These are phyloP conservation scores for Boletus eberwhitei DNA, from an alignment of 768 basidiomycete genomes.

Conservation along the genomic window DNA sequence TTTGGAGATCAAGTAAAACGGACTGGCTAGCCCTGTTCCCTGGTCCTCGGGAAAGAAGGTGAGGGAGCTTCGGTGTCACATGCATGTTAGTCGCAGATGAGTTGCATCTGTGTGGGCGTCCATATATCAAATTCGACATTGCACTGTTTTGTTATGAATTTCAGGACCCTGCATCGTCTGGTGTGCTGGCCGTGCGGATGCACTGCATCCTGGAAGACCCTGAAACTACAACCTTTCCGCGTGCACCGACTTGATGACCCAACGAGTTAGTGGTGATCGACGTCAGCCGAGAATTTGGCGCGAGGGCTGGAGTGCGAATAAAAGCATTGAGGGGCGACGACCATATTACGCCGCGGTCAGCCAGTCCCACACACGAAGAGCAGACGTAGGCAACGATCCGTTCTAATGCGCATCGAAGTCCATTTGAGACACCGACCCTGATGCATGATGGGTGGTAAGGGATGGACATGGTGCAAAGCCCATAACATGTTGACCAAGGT, in stretches of 20 bases:
- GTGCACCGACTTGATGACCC: constrained; percentile 7
- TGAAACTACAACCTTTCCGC: constrained; percentile 15
- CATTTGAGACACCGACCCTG: constrained; percentile 3
- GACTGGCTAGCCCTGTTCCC: constrained; percentile 8
- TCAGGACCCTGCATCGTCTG: constrained; percentile 20
- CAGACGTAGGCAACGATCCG: neutral
- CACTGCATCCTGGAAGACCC: constrained; percentile 21
- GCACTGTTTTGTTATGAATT: constrained; percentile 14
- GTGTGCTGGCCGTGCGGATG: constrained; percentile 25
- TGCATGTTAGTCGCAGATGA: constrained; percentile 15
- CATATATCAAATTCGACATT: constrained; percentile 30
- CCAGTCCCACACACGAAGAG: neutral
- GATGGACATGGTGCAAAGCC: constrained; percentile 4
- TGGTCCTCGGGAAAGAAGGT: constrained; percentile 8
- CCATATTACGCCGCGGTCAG: neutral
- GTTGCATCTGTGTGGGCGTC: constrained; percentile 12
- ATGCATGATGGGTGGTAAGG: constrained; percentile 1
- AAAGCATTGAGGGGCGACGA: constrained; percentile 4
- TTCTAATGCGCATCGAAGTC: neutral
- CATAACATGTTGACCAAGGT: constrained; percentile 11
- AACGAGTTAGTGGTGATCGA: neutral
- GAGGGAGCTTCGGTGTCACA: constrained; percentile 13
- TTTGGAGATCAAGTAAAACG: constrained; percentile 56
- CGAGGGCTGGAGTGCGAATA: neutral
- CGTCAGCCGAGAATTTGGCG: neutral